Evolutionary conservation across 495 filamentous ascomycete species (phyloP).

Genomic region (Neurospora sp.): DNA sequence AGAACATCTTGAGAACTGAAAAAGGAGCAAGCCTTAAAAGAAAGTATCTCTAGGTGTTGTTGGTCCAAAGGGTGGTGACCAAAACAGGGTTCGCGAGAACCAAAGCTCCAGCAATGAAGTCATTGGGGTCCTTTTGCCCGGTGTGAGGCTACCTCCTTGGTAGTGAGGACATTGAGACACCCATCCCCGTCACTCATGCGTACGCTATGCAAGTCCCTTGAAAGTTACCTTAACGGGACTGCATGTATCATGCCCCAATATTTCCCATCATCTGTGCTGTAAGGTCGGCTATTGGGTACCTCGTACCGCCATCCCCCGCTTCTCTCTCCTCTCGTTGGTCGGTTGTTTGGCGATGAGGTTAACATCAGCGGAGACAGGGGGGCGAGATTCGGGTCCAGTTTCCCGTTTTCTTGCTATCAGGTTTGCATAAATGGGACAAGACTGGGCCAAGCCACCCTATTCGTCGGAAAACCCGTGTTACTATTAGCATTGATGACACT

Average conservation of each 20-base stretch:
- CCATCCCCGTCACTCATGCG: not conserved
- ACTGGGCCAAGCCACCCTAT: not conserved
- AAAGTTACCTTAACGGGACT: not conserved
- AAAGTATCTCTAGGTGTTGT: not conserved
- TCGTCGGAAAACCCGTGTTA: not conserved
- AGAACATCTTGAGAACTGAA: slow-evolving; percentile 1
- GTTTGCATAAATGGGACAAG: not conserved
- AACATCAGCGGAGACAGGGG: not conserved
- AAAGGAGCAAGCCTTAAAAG: slow-evolving; percentile 6
- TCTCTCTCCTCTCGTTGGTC: not conserved
- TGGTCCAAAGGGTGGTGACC: not conserved
- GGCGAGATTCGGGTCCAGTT: not conserved
- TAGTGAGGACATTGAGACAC: not conserved
- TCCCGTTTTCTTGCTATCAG: not conserved
- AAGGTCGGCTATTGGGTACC: not conserved
- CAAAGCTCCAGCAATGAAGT: slow-evolving; percentile 13
- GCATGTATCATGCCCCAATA: not conserved
- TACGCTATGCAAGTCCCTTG: not conserved
- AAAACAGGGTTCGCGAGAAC: slow-evolving; percentile 13
- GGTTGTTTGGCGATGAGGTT: not conserved
- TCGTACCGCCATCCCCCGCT: not conserved
- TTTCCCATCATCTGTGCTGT: not conserved
- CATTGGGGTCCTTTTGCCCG: slow-evolving; percentile 2
- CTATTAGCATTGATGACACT: not conserved
- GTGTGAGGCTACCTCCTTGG: not conserved